These are phyloP conservation scores for Gliomastix tumulicola DNA, from an alignment of 2,329 filamentous ascomycete species.

Conservation along the genomic window DNA sequence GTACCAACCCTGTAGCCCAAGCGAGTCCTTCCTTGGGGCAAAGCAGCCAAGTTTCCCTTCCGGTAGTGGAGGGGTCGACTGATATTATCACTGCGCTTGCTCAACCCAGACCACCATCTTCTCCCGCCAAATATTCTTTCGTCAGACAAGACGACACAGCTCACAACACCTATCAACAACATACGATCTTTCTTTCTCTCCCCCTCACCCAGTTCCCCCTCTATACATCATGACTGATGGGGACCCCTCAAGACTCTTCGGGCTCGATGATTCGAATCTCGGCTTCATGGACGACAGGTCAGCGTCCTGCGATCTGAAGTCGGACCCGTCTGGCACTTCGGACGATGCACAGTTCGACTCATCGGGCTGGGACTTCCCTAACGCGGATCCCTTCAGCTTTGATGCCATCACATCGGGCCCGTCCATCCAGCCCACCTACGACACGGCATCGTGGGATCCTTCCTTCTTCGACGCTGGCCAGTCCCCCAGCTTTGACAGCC, in stretches of 20 bases:
- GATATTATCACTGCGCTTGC: too few relatives aligned
- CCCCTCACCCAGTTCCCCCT: too few relatives aligned
- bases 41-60: too few relatives aligned
- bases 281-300: constrained; percentile 26
- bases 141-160: too few relatives aligned
- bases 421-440: constrained; percentile 21
- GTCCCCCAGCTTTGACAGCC: constrained; percentile 21
- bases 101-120: too few relatives aligned
- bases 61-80: too few relatives aligned
- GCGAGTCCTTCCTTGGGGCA: too few relatives aligned
- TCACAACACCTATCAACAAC: too few relatives aligned
- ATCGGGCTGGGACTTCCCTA: constrained; percentile 40
- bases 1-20: too few relatives aligned
- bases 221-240: constrained; percentile 32
- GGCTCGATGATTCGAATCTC: constrained; percentile 34
- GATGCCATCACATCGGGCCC: constrained; percentile 28
- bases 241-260: constrained; percentile 32
- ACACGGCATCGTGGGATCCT: constrained; percentile 24
- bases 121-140: too few relatives aligned
- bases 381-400: constrained; percentile 39
- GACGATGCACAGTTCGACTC: constrained; percentile 22
- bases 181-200: too few relatives aligned
- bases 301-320: constrained; percentile 10
- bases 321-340: constrained; percentile 13
- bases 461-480: constrained; percentile 23